phyloP scores from a whole-genome alignment of 2,329 filamentous ascomycete species.

The Phialophora verrucosa region DNA sequence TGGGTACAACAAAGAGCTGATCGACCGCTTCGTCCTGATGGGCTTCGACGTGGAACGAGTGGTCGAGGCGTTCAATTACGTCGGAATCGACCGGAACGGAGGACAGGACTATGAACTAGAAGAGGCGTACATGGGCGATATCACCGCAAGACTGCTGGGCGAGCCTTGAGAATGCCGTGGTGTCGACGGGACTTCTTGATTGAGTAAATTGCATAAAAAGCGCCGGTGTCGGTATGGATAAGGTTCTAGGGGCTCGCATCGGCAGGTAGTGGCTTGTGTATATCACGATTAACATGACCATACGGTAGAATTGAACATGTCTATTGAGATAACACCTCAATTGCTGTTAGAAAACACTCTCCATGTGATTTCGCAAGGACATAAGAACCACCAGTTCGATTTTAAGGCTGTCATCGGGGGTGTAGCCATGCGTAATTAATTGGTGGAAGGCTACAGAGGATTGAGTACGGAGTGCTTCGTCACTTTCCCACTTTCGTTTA shows the following conservation, averaged over 20 bases:
- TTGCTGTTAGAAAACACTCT: not conserved
- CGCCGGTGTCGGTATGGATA: conserved; percentile 32
- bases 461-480: not conserved
- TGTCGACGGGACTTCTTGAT: not conserved
- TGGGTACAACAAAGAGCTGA: conserved; percentile 82
- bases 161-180: conserved; percentile 62
- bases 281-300: conserved; percentile 28
- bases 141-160: conserved; percentile 82
- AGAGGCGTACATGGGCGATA: conserved; percentile 86
- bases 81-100: conserved; percentile 78
- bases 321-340: not conserved
- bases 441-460: not conserved
- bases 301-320: conserved; percentile 1
- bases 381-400: not conserved
- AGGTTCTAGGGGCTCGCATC: conserved; percentile 21
- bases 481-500: not conserved
- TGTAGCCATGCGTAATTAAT: not conserved
- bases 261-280: conserved; percentile 21
- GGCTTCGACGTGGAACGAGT: conserved; percentile 89
- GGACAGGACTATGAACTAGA: conserved; percentile 86
- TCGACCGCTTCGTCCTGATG: conserved; percentile 87
- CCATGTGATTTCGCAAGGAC: not conserved
- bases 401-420: not conserved
- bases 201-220: conserved; percentile 28
- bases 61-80: conserved; percentile 79